A percentile compares a stretch with the other conserved stretches of the same genome.
Conservation (phyloP, 2,329 filamentous ascomycete species). For the Drechslerella coelobrocha region DNA sequence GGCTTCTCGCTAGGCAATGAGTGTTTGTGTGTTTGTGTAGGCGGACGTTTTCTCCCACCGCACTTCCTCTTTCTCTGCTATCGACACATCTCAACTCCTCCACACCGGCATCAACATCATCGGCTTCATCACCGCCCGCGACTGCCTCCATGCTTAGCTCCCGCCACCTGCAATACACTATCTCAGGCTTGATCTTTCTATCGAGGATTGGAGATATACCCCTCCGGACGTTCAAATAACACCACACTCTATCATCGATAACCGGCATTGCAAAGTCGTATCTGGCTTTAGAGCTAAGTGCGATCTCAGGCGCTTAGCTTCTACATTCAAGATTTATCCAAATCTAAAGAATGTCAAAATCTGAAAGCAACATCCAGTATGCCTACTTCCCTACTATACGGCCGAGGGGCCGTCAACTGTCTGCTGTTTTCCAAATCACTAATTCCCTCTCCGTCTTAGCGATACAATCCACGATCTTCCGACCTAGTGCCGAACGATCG, state of each 20-base stretch:
- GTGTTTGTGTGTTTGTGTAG: background rate
- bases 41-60: slow-evolving; percentile 3
- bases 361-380: slow-evolving; percentile 41
- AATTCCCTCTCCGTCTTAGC: slow-evolving; percentile 4
- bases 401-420: too few relatives aligned
- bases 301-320: slow-evolving; percentile 42
- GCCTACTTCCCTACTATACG: background rate
- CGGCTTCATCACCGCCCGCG: slow-evolving; percentile 5
- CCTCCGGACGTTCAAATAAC: background rate
- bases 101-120: background rate
- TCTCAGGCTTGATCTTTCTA: slow-evolving; percentile 55
- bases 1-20: background rate
- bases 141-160: slow-evolving; percentile 31
- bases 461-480: slow-evolving; percentile 48
- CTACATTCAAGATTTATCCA: slow-evolving; percentile 39
- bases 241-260: background rate
- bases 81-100: background rate
- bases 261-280: slow-evolving; percentile 18
- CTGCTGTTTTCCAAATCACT: background rate
- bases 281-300: slow-evolving; percentile 48
- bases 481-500: slow-evolving; percentile 49
- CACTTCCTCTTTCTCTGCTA: background rate
- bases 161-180: slow-evolving; percentile 8
- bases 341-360: slow-evolving; percentile 49
- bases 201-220: slow-evolving; percentile 18